Conservation (phyloP, 345 rosid species). For the Rhodomyrtus tomentosa region DNA sequence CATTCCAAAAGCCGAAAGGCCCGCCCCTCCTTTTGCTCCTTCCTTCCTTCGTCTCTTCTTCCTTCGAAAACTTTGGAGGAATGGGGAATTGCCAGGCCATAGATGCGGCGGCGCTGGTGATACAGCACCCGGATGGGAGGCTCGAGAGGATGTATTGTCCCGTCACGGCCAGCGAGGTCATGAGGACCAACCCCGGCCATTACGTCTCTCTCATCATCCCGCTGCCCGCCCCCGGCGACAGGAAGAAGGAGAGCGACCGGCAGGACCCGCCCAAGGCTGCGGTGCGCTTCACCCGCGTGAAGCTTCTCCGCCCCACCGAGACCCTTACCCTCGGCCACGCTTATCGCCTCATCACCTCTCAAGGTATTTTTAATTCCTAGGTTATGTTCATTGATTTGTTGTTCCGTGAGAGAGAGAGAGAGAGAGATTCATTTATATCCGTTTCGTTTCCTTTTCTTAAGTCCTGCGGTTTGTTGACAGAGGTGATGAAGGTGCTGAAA, state of each 20-base stretch:
- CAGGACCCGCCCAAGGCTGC: slow-evolving; percentile 7
- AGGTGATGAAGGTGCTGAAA: slow-evolving; percentile 72
- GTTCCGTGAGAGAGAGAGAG: not conserved
- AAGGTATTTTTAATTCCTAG: slow-evolving; percentile 33
- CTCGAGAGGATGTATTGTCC: slow-evolving; percentile 74
- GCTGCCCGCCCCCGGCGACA: slow-evolving; percentile 28
- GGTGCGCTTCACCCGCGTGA: slow-evolving; percentile 69
- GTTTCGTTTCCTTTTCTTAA: not conserved
- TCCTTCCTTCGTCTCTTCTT: not conserved
- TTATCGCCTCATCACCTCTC: slow-evolving; percentile 81
- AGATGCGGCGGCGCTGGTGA: slow-evolving; percentile 90
- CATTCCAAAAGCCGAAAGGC: not conserved
- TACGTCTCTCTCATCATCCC: slow-evolving; percentile 91
- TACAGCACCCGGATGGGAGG: slow-evolving; percentile 85
- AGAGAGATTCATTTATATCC: not conserved
- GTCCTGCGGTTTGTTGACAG: slow-evolving; percentile 10
- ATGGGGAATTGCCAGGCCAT: slow-evolving; percentile 99
- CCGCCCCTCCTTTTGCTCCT: not conserved
- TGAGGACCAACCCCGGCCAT: slow-evolving; percentile 81
- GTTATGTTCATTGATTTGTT: not conserved
- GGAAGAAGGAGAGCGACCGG: not conserved
- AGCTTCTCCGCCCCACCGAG: slow-evolving; percentile 79
- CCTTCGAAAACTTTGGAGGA: not conserved
- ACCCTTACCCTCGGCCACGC: slow-evolving; percentile 90
- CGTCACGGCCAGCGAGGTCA: slow-evolving; percentile 55